phyloP scores from a whole-genome alignment of 192 early-diverging fungal genomes.

The Oehlia diaphana region DNA sequence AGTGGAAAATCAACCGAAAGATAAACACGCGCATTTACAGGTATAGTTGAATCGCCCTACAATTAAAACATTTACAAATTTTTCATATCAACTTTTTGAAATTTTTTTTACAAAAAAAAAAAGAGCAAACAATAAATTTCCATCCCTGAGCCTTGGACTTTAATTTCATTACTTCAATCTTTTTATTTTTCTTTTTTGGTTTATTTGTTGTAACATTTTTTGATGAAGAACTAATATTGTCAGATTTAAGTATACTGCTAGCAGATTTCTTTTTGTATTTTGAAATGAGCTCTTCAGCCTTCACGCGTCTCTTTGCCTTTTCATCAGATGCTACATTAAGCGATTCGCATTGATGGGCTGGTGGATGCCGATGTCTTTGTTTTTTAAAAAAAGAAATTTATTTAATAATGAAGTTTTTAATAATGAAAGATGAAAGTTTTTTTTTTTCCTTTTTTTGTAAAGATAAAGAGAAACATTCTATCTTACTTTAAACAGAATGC shows the following conservation, averaged over 20 bases:
- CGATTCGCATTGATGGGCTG: constrained; percentile 30
- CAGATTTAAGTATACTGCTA: background rate
- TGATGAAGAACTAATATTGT: background rate
- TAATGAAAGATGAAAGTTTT: too few relatives aligned
- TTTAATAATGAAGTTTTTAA: background rate
- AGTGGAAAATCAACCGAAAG: constrained; percentile 31
- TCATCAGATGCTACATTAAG: constrained; percentile 12
- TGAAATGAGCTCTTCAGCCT: constrained; percentile 29
- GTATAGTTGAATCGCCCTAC: constrained; percentile 31
- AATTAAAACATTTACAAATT: background rate
- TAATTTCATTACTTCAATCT: constrained; percentile 36
- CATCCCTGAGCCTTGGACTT: constrained; percentile 35
- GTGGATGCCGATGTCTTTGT: constrained; percentile 34
- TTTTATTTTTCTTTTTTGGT: constrained; percentile 28
- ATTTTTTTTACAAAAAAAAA: constrained; percentile 2
- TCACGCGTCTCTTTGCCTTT: constrained; percentile 28
- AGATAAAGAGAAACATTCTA: background rate
- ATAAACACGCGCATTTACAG: constrained; percentile 29
- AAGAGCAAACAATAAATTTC: background rate
- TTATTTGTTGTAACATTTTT: background rate
- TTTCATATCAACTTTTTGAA: too few relatives aligned
- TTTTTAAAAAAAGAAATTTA: background rate
- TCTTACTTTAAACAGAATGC: constrained; percentile 37
- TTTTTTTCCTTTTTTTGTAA: background rate
- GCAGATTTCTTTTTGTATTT: constrained; percentile 22